A percentile compares a stretch with the other conserved stretches of the same genome.
Evolutionary conservation across 163 green algal genomes (phyloP).

Genomic region (Chlamydomonas reinhardtii): DNA sequence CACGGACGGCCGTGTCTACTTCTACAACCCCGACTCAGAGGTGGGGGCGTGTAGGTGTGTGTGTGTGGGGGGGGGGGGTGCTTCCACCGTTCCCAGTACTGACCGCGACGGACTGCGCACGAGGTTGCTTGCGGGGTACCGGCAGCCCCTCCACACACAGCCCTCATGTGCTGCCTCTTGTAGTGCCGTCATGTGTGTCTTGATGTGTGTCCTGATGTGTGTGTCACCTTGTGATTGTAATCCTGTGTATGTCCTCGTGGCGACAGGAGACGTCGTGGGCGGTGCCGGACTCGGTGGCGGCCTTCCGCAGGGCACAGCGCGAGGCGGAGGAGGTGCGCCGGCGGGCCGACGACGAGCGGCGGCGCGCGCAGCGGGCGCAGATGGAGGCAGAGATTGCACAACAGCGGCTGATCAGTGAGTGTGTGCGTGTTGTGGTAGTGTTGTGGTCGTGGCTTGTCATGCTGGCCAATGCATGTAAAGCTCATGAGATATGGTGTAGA

Average conservation of each 20-base stretch:
- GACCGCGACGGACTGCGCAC: no score
- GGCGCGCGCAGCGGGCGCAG: background rate
- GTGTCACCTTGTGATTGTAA: no score
- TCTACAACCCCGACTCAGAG: conserved; percentile 75
- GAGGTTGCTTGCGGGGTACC: no score
- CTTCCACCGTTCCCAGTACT: no score
- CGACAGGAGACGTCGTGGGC: conserved; percentile 75
- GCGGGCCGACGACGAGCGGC: conserved; percentile 14
- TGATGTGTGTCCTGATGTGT: no score
- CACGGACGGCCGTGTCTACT: conserved; percentile 86
- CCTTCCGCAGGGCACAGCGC: conserved; percentile 4
- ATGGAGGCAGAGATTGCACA: background rate
- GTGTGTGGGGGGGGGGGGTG: background rate
- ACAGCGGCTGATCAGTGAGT: background rate
- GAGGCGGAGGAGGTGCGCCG: conserved; percentile 23
- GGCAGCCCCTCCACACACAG: no score
- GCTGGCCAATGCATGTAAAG: no score
- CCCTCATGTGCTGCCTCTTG: no score
- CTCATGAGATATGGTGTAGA: no score
- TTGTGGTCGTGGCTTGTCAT: background rate
- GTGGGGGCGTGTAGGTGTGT: conserved; percentile 23
- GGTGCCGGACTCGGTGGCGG: conserved; percentile 63
- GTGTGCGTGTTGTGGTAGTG: background rate
- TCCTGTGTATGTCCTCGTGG: no score
- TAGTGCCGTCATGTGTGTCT: no score